Evolutionary conservation across 2,329 filamentous ascomycete species (phyloP), one percentile per base, ranked within the genome.

Genomic region (Penicillium sp.): DNA sequence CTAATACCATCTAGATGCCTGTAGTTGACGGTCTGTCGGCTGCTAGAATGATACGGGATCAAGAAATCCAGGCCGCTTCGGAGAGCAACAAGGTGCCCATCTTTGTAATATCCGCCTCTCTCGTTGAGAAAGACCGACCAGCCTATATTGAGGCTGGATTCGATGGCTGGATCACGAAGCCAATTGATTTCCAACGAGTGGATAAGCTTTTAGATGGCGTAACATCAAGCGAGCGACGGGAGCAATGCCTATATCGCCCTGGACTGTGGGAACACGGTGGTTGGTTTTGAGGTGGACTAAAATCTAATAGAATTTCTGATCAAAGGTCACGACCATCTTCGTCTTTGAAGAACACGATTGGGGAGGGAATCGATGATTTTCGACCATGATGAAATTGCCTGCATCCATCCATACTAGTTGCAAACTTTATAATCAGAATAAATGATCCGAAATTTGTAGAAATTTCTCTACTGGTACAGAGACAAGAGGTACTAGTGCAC

Each of bases 161-260:
- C 57, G 89, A 95, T 56, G 89, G 85, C n/a, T 95, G 88, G 88
- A 89, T 95, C 24, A 71, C 94, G 46, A 95, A 95, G 61, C 89
- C 89, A 0, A 86, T 95, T 39, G 83, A 91, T 51, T 94, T 95
- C 63, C 81, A 82, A 56, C 78, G 88, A 7, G 75, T 95, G 0
- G 80, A 81, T 52, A 75, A 77, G 29, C 73, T 95, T 6, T 76
- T 95, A 47, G 67, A 73, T 1, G 88, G 88, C 1, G 86, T 93
- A 35, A 75, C 81, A 3, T 77, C 87, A 39, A 71, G 77, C 0
- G 69, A 78, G 0, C 70, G 77, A 0, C 77, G 88, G 13, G 67
- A 78, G 13, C 67, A 74, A n/a, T 84, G 81, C 57, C 63, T 90
- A 0, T 94, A 94, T 61, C 68, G 75, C 39, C 73, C 81, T 2